phyloP scores from a whole-genome alignment of 495 filamentous ascomycete genomes.

The Penicillium antarcticum region DNA sequence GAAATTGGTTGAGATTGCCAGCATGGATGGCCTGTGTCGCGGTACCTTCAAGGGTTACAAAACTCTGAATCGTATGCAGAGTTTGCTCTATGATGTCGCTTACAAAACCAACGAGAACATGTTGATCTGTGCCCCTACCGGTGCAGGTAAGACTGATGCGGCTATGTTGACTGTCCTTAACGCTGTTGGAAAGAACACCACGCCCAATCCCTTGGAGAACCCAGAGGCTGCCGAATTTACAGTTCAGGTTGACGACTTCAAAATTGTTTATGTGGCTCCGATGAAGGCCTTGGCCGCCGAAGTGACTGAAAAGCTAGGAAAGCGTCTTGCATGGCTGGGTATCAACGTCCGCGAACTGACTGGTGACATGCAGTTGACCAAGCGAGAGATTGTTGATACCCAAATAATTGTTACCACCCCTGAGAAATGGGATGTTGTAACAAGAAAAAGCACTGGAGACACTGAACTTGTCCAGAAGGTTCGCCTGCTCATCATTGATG shows the following conservation, averaged over 20 bases:
- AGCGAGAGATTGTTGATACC: slow-evolving; percentile 89
- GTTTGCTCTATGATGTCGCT: slow-evolving; percentile 89
- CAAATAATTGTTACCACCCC: slow-evolving; percentile 99
- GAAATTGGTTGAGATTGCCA: slow-evolving; percentile 71
- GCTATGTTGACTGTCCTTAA: slow-evolving; percentile 96
- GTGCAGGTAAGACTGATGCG: slow-evolving; percentile 97
- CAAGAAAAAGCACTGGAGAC: slow-evolving; percentile 92
- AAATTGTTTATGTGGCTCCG: slow-evolving; percentile 42
- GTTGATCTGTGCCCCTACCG: slow-evolving; percentile 96
- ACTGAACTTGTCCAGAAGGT: slow-evolving; percentile 98
- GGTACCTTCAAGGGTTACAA: slow-evolving; percentile 95
- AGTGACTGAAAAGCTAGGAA: slow-evolving; percentile 92
- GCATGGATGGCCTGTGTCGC: slow-evolving; percentile 85
- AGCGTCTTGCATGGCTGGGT: slow-evolving; percentile 87
- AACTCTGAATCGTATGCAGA: slow-evolving; percentile 95
- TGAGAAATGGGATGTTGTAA: slow-evolving; percentile 99
- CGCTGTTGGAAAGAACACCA: slow-evolving; percentile 77
- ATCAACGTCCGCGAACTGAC: slow-evolving; percentile 88
- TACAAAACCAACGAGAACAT: slow-evolving; percentile 97
- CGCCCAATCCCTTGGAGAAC: slow-evolving; percentile 73
- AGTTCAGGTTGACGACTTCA: slow-evolving; percentile 84
- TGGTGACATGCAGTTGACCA: slow-evolving; percentile 98
- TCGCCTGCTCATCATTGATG: slow-evolving; percentile 92
- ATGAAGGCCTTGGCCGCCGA: slow-evolving; percentile 97
- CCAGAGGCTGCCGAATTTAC: slow-evolving; percentile 70